Evolutionary conservation across 202 grass and related monocot genomes (phyloP).

Genomic region (Eragrostis tef): DNA sequence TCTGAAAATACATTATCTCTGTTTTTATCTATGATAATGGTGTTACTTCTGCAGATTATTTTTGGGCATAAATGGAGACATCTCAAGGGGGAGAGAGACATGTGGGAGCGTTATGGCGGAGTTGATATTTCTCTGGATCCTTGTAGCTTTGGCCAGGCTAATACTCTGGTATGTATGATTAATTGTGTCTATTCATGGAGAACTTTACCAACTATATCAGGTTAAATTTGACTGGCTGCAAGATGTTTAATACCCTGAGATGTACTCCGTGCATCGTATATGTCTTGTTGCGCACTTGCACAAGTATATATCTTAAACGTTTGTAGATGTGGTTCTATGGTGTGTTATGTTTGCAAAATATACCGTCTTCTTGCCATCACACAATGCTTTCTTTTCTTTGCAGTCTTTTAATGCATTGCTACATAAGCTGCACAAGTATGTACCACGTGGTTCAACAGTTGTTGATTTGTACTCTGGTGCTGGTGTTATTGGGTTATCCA

Average conservation of each 20-base stretch:
- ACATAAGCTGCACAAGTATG: constrained; percentile 87
- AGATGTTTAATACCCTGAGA: constrained; percentile 28
- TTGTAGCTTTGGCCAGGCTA: constrained; percentile 89
- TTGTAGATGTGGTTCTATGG: background rate
- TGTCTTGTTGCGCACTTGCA: constrained; percentile 10
- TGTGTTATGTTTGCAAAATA: constrained; percentile 12
- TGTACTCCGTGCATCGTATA: constrained; percentile 9
- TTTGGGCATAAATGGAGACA: constrained; percentile 96
- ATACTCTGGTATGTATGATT: constrained; percentile 73
- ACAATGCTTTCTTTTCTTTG: constrained; percentile 44
- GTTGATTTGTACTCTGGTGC: constrained; percentile 94
- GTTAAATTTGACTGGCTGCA: constrained; percentile 27
- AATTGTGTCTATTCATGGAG: constrained; percentile 5
- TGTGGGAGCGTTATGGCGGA: constrained; percentile 94
- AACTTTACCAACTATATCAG: constrained; percentile 19
- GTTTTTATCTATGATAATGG: constrained; percentile 22
- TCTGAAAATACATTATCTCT: background rate
- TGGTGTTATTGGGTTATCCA: constrained; percentile 85
- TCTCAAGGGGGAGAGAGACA: constrained; percentile 79
- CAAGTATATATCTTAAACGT: constrained; percentile 24
- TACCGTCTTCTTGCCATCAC: constrained; percentile 21
- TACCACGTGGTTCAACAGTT: constrained; percentile 86
- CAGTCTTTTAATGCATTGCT: constrained; percentile 91
- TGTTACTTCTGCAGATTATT: constrained; percentile 70
- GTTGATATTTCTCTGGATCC: constrained; percentile 91